phyloP scores from a whole-genome alignment of 2,329 filamentous ascomycete genomes.

The Diaporthe longicolla region DNA sequence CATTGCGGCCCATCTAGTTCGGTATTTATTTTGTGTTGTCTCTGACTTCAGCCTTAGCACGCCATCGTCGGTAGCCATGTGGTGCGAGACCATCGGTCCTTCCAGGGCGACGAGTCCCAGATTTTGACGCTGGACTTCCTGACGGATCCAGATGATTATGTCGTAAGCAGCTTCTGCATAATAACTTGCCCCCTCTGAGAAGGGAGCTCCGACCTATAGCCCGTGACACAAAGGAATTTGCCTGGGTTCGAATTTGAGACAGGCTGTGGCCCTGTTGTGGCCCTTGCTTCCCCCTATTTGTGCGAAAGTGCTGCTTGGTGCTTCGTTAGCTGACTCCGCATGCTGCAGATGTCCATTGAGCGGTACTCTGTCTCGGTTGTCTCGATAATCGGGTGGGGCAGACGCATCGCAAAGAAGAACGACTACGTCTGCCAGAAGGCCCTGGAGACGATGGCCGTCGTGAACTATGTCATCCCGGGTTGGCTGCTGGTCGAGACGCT shows the following conservation, averaged over 20 bases:
- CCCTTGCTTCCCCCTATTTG: too few species aligned
- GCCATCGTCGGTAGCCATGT: constrained; percentile 20
- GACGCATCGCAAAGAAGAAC: constrained; percentile 8
- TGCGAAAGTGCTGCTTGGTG: too few species aligned
- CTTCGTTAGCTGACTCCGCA: too few species aligned
- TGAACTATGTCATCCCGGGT: constrained; percentile 9
- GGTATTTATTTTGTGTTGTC: too few species aligned
- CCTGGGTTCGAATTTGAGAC: too few species aligned
- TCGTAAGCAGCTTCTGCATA: too few species aligned
- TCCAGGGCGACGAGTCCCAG: constrained; percentile 31
- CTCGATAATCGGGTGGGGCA: constrained; percentile 26
- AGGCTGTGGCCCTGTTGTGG: too few species aligned
- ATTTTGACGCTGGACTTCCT: constrained; percentile 29
- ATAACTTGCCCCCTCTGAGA: too few species aligned
- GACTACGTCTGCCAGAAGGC: constrained; percentile 22
- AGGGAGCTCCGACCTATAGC: too few species aligned
- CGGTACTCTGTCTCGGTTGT: constrained; percentile 29
- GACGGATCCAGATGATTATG: constrained; percentile 12
- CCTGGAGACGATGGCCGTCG: neutral
- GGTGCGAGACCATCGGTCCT: constrained; percentile 17
- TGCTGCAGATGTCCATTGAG: neutral
- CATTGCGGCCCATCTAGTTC: neutral
- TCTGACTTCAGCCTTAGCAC: neutral
- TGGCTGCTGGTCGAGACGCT: constrained; percentile 32
- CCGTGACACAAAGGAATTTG: too few species aligned